phyloP scores from a whole-genome alignment of 139 green algal genomes.

The Parachlorella kessleri region DNA sequence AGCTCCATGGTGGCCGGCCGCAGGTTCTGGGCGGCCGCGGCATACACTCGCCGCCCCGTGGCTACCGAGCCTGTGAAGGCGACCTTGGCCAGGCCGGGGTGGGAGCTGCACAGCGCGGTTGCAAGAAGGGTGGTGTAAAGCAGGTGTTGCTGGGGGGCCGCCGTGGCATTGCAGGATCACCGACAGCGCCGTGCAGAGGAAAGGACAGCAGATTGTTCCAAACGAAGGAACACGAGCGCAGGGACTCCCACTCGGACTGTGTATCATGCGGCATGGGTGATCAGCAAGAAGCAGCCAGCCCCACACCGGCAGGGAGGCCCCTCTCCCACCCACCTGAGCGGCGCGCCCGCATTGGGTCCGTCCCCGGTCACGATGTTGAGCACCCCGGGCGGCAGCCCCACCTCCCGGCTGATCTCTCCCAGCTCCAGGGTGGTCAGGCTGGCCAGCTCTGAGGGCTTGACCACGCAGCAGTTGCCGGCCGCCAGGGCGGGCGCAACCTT shows the following conservation, averaged over 20 bases:
- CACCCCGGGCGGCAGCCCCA: constrained; percentile 72
- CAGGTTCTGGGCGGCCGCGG: constrained; percentile 71
- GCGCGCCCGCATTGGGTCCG: constrained; percentile 58
- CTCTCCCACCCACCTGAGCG: constrained; percentile 45
- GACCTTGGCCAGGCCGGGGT: constrained; percentile 82
- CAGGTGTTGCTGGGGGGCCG: no score
- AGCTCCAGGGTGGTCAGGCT: constrained; percentile 87
- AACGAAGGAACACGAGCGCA: no score
- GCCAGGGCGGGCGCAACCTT: constrained; percentile 91
- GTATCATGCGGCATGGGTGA: background rate
- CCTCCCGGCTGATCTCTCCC: constrained; percentile 63
- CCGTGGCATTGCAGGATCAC: no score
- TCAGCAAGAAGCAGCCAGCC: no score
- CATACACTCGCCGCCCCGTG: constrained; percentile 68
- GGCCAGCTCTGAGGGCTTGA: constrained; percentile 87
- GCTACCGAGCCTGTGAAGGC: constrained; percentile 82
- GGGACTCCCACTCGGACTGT: background rate
- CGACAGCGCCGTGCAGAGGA: no score
- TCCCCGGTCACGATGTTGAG: constrained; percentile 81
- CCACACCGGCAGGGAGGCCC: background rate
- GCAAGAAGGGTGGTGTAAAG: background rate
- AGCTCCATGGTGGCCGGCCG: constrained; percentile 77
- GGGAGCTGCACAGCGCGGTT: constrained; percentile 39
- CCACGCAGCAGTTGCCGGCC: constrained; percentile 76
- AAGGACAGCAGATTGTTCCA: no score